phyloP scores from a whole-genome alignment of 305 asterid species.

The Fraxinus sp. region DNA sequence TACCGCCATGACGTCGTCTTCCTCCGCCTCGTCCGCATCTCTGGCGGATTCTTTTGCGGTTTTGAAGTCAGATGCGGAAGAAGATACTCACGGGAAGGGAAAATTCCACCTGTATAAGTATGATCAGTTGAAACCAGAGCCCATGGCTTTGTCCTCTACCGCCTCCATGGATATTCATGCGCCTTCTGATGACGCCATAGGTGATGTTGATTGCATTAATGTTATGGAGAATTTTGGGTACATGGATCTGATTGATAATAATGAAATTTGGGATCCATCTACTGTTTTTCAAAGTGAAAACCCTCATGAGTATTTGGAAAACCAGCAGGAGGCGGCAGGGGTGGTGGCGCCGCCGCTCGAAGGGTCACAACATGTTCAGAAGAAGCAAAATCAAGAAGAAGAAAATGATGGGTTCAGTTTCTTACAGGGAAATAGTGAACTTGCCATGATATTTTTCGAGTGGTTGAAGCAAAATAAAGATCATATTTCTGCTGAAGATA shows the following conservation, averaged over 20 bases:
- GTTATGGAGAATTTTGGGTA: constrained; percentile 63
- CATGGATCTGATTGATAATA: constrained; percentile 68
- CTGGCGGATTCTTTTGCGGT: constrained; percentile 43
- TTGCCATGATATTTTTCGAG: constrained; percentile 65
- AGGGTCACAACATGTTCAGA: background rate
- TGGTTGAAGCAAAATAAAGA: constrained; percentile 89
- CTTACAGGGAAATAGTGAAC: constrained; percentile 59
- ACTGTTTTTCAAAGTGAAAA: constrained; percentile 53
- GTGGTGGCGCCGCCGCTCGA: background rate
- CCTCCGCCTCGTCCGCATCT: constrained; percentile 55
- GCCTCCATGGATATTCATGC: constrained; percentile 47
- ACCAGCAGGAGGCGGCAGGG: constrained; percentile 9
- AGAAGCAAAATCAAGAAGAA: constrained; percentile 10
- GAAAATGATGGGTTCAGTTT: constrained; percentile 34
- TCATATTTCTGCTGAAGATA: constrained; percentile 74
- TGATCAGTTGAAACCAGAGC: background rate
- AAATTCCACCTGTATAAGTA: background rate
- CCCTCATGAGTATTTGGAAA: constrained; percentile 27
- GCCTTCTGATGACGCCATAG: constrained; percentile 31
- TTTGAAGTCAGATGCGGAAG: constrained; percentile 35
- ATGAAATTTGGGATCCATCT: constrained; percentile 73
- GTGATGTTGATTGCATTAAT: constrained; percentile 47
- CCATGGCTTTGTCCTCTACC: constrained; percentile 43
- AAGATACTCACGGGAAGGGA: constrained; percentile 1
- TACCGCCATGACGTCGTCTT: constrained; percentile 36